A percentile compares a stretch with the other conserved stretches of the same genome.
Evolutionary conservation across 352 stramenopile species (phyloP).

Genomic region (Blastocystis sp.): DNA sequence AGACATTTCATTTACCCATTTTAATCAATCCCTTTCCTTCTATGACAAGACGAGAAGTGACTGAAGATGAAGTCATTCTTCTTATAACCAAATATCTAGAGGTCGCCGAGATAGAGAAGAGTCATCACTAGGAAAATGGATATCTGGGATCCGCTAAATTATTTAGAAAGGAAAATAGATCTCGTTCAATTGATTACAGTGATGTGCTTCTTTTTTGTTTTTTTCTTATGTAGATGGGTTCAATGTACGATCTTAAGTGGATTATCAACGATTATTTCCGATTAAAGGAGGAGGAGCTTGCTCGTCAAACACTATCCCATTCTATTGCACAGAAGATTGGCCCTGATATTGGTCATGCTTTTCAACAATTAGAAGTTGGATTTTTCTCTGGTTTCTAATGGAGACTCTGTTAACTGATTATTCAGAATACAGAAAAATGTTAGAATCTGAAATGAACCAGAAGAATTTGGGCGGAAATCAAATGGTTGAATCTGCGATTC

Average conservation of each 20-base stretch:
- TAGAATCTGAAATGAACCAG: background rate
- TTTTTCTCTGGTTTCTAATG: background rate
- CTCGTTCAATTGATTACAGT: background rate
- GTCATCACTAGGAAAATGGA: constrained; percentile 3
- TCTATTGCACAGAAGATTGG: background rate
- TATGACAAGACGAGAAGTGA: background rate
- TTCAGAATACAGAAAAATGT: background rate
- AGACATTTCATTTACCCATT: background rate
- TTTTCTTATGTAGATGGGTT: background rate
- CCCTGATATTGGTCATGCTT: background rate
- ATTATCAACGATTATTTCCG: constrained; percentile 42
- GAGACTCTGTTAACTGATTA: constrained; percentile 6
- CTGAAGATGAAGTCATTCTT: constrained; percentile 12
- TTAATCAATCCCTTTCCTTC: background rate
- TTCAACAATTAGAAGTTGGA: background rate
- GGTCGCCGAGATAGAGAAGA: background rate
- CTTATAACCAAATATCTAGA: constrained; percentile 13
- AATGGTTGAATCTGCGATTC: too few species aligned
- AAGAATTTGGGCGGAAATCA: background rate
- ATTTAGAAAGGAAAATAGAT: constrained; percentile 13
- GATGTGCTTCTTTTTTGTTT: background rate
- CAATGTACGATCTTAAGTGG: background rate
- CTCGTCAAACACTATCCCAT: background rate
- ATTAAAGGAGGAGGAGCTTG: background rate
- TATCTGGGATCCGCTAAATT: background rate